phyloP scores from a whole-genome alignment of 2,329 filamentous ascomycete genomes.

The Chaetomium olivaceum region DNA sequence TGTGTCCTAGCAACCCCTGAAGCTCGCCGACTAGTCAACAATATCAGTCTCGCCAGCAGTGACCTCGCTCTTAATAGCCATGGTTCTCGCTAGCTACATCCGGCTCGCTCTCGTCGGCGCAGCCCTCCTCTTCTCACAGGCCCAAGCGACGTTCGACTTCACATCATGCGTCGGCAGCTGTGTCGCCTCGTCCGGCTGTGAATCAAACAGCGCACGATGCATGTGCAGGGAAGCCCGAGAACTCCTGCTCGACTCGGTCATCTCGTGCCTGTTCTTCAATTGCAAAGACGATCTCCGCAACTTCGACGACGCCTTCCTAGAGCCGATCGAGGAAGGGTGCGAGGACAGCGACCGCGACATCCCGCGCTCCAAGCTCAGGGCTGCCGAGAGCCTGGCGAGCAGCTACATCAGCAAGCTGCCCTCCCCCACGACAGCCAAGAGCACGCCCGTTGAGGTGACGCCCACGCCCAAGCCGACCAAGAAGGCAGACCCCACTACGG shows the following conservation, averaged over 20 bases:
- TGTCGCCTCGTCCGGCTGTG: conserved; percentile 40
- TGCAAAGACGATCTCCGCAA: conserved; percentile 38
- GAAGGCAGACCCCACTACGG: neutral
- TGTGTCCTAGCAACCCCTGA: neutral
- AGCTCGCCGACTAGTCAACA: neutral
- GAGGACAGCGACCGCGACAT: conserved; percentile 36
- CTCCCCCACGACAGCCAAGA: conserved; percentile 25
- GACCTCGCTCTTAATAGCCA: neutral
- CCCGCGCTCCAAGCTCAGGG: conserved; percentile 38
- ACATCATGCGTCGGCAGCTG: conserved; percentile 41
- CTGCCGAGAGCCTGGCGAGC: conserved; percentile 36
- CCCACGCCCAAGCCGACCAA: neutral
- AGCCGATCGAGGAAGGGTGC: conserved; percentile 40
- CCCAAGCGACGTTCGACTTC: conserved; percentile 21
- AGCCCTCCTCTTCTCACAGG: conserved; percentile 15
- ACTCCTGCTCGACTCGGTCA: conserved; percentile 41
- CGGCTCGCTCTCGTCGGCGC: conserved; percentile 21
- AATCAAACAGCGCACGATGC: conserved; percentile 38
- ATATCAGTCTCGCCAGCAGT: neutral
- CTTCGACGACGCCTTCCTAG: conserved; percentile 38
- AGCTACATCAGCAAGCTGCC: conserved; percentile 27
- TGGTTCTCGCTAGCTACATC: conserved; percentile 17
- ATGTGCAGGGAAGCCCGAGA: conserved; percentile 41
- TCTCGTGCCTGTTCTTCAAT: conserved; percentile 43
- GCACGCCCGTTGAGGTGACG: conserved; percentile 18